Evolutionary conservation across 2,329 filamentous ascomycete genomes (phyloP), one percentile per base, ranked within the genome.

Genomic region (Blastomyces parvus): DNA sequence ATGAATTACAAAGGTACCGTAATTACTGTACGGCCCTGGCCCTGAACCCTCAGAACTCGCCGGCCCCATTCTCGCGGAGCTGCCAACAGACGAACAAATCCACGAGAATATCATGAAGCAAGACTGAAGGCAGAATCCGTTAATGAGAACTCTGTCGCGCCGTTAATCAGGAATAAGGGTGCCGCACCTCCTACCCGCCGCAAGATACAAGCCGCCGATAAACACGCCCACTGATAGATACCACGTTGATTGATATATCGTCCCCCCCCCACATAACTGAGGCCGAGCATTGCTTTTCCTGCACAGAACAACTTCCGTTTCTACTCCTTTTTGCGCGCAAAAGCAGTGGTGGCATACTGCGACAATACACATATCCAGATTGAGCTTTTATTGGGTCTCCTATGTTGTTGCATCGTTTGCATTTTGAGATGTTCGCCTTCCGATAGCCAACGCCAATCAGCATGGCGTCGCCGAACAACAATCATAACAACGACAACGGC

Each of bases 401-500:
- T 6, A 40, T 42, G 55, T 27, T 25, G 22, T 40, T 25, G 36
- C 22, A 17, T 44, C 50, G 13, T 68, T 76, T 59, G 46, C 42
- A 33, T 58, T 40, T 17, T 38, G 62, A 48, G 67, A 78, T 78
- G 76, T 73, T 70, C 73, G 69, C 71, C 61, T 72, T 72, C 69
- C 69, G 69, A 69, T 77, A 74, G 72, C 69, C 64, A 67, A 67
- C 70, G 67, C 65, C 72, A 73, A 72, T 70, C 67, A 76, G 70
- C 68, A 78, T 78, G 76, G 76, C 76, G 70, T 73, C 76, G 56
- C 64, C 65, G 19, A 58, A 60, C 30, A 65, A 62, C 36, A 40
- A 42, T 33, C 22, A 70, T 30, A 30, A 53, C 17, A 57, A 60
- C 30, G 64, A 62, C 36, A 27, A 58, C 55, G 6, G n/a, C n/a